Percentiles rank a stretch among this genome's conserved stretches.
phyloP scores from a whole-genome alignment of 2,329 filamentous ascomycete genomes.

The Chrysosporium keratinophilum region DNA sequence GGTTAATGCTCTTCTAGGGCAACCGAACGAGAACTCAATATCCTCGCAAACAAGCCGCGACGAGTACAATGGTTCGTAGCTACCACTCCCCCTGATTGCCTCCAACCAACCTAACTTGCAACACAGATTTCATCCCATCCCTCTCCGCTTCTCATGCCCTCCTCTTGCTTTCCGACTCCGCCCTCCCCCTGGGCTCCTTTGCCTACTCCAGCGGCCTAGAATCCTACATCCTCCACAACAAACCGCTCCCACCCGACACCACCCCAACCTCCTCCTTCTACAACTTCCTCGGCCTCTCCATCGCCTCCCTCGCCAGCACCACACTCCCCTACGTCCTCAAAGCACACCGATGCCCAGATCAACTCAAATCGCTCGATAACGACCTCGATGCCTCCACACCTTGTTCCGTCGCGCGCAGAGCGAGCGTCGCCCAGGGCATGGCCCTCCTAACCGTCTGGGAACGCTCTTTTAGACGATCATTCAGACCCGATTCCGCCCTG shows the following conservation, averaged over 20 bases:
- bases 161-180: constrained; percentile 53
- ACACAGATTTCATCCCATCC: not conserved
- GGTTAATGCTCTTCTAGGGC: constrained; percentile 35
- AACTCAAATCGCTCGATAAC: constrained; percentile 47
- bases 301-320: constrained; percentile 48
- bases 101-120: not conserved
- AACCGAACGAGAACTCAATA: constrained; percentile 11
- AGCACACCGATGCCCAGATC: constrained; percentile 42
- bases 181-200: constrained; percentile 54
- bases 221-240: constrained; percentile 52
- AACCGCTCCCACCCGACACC: constrained; percentile 26
- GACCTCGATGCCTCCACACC: constrained; percentile 54
- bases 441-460: constrained; percentile 53
- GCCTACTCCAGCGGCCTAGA: constrained; percentile 56
- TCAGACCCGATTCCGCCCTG: constrained; percentile 10
- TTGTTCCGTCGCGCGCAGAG: constrained; percentile 52
- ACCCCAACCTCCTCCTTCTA: constrained; percentile 39
- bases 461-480: constrained; percentile 38
- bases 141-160: constrained; percentile 41
- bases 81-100: too few relatives aligned
- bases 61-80: not conserved
- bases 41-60: constrained; percentile 11
- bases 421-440: constrained; percentile 50
- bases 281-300: constrained; percentile 47
- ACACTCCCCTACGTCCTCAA: constrained; percentile 51